Evolutionary conservation across 768 basidiomycete genomes (phyloP).

Genomic region (Mycena belliarum): DNA sequence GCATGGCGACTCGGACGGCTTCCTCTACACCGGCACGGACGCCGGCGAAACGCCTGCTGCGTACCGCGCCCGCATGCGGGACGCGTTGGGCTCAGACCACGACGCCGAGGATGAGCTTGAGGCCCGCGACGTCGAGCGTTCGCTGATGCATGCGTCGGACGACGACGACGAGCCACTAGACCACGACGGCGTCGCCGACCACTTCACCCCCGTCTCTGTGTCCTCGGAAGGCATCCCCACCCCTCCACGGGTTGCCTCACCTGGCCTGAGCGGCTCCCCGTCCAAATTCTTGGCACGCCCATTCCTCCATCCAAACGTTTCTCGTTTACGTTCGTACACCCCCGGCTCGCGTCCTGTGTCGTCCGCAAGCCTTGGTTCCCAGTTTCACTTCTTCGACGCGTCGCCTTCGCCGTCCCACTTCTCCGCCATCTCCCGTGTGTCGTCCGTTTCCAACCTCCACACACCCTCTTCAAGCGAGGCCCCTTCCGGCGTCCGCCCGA

Average conservation of each 20-base stretch:
- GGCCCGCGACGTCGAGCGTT: slow-evolving; percentile 43
- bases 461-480: slow-evolving; percentile 29
- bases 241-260: slow-evolving; percentile 42
- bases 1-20: slow-evolving; percentile 41
- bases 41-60: slow-evolving; percentile 46
- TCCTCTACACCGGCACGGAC: slow-evolving; percentile 76
- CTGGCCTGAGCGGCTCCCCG: slow-evolving; percentile 31
- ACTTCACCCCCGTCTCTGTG: slow-evolving; percentile 39
- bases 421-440: slow-evolving; percentile 68
- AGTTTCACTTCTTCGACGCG: slow-evolving; percentile 41
- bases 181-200: slow-evolving; percentile 36
- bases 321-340: slow-evolving; percentile 73
- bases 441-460: slow-evolving; percentile 57
- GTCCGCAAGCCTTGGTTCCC: slow-evolving; percentile 45
- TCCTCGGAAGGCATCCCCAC: slow-evolving; percentile 39
- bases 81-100: slow-evolving; percentile 69
- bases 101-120: slow-evolving; percentile 49
- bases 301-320: slow-evolving; percentile 74
- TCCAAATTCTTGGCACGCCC: slow-evolving; percentile 47
- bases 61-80: slow-evolving; percentile 70
- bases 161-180: slow-evolving; percentile 26
- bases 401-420: slow-evolving; percentile 66
- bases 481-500: slow-evolving; percentile 19
- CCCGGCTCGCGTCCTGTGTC: slow-evolving; percentile 48
- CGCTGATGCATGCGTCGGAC: slow-evolving; percentile 31